These are phyloP conservation scores for Pleurotus djamor DNA, from an alignment of 768 basidiomycete species.

Conservation along the genomic window DNA sequence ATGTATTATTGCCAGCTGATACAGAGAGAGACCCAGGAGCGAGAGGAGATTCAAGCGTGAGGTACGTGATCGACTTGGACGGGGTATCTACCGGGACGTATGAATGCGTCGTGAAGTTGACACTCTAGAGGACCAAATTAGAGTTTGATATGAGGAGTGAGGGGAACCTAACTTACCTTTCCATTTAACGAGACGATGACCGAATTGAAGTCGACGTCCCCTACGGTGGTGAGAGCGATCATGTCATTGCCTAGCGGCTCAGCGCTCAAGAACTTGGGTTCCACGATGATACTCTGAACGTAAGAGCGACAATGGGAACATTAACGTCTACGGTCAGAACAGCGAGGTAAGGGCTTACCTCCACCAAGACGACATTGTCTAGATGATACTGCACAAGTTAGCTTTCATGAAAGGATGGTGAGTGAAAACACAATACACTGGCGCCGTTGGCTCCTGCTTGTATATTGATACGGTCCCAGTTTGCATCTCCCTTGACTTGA, in stretches of 20 bases:
- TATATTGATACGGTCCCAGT: slow-evolving; percentile 49
- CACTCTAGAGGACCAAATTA: slow-evolving; percentile 15
- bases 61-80: slow-evolving; percentile 44
- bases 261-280: slow-evolving; percentile 48
- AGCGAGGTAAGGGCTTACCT: slow-evolving; percentile 19
- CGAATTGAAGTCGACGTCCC: slow-evolving; percentile 38
- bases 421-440: slow-evolving; percentile 19
- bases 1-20: slow-evolving; percentile 34
- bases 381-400: slow-evolving; percentile 36
- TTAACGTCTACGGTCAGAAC: not conserved
- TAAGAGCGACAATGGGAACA: not conserved
- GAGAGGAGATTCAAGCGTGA: slow-evolving; percentile 37
- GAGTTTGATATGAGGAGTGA: not conserved
- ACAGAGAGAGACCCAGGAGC: slow-evolving; percentile 39
- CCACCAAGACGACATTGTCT: slow-evolving; percentile 46
- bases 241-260: slow-evolving; percentile 47
- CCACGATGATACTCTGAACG: slow-evolving; percentile 25
- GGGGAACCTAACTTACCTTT: slow-evolving; percentile 21
- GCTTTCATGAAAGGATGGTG: not conserved
- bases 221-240: slow-evolving; percentile 47
- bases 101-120: slow-evolving; percentile 29
- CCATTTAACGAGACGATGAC: slow-evolving; percentile 36
- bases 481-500: slow-evolving; percentile 28
- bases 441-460: slow-evolving; percentile 47
- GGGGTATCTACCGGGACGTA: slow-evolving; percentile 46